These are phyloP conservation scores for Trichosporon sp. DNA, from an alignment of 1,284 basidiomycete genomes.

Conservation along the genomic window DNA sequence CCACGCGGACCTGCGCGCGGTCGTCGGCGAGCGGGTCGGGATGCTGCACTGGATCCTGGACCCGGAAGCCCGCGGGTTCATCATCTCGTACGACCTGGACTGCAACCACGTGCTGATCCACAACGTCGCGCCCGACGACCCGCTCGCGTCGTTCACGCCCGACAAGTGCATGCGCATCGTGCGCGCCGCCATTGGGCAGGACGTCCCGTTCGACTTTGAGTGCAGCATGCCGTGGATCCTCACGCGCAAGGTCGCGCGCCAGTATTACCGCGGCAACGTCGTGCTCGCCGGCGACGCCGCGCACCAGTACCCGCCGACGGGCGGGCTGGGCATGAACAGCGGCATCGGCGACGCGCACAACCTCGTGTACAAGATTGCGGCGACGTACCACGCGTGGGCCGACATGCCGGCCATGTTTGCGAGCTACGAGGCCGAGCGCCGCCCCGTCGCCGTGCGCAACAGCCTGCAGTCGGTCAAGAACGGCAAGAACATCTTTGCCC, in stretches of 20 bases:
- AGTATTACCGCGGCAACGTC: slow-evolving; percentile 22
- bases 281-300: slow-evolving; percentile 25
- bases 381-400: slow-evolving; percentile 18
- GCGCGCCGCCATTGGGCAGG: slow-evolving; percentile 22
- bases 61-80: slow-evolving; percentile 26
- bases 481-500: slow-evolving; percentile 28
- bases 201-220: slow-evolving; percentile 24
- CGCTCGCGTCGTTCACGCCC: slow-evolving; percentile 21
- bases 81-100: slow-evolving; percentile 29
- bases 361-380: slow-evolving; percentile 25
- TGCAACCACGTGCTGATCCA: slow-evolving; percentile 30
- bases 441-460: slow-evolving; percentile 27
- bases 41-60: slow-evolving; percentile 34
- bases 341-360: slow-evolving; percentile 31
- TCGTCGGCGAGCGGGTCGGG: slow-evolving; percentile 24
- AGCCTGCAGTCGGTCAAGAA: slow-evolving; percentile 24
- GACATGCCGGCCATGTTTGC: slow-evolving; percentile 14
- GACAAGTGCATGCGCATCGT: slow-evolving; percentile 28
- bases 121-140: slow-evolving; percentile 22
- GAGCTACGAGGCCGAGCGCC: slow-evolving; percentile 27
- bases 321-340: slow-evolving; percentile 28
- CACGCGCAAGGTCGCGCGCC: slow-evolving; percentile 26
- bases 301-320: slow-evolving; percentile 30
- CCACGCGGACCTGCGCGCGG: slow-evolving; percentile 23
- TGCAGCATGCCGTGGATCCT: slow-evolving; percentile 27